Percentiles rank a stretch among this genome's conserved stretches.
phyloP scores from a whole-genome alignment of 805 yeast genomes.

The Blastobotrys americana region DNA sequence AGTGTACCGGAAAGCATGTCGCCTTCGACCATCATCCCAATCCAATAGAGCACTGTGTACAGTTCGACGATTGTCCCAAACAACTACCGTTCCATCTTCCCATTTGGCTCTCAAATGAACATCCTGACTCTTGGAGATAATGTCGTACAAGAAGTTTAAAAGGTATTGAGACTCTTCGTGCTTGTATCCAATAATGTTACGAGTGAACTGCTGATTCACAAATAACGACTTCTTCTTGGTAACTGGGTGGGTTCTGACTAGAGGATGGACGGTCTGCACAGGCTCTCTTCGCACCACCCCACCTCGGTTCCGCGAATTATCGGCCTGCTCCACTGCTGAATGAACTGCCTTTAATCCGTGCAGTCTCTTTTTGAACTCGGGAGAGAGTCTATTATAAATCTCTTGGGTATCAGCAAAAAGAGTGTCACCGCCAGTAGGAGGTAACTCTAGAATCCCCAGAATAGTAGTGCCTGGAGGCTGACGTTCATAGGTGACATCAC shows the following conservation, averaged over 20 bases:
- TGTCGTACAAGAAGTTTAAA: constrained; percentile 43
- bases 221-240: constrained; percentile 51
- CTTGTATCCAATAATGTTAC: constrained; percentile 59
- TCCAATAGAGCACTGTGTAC: constrained; percentile 64
- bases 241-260: constrained; percentile 55
- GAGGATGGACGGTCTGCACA: constrained; percentile 48
- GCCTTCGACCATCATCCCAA: constrained; percentile 57
- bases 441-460: constrained; percentile 53
- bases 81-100: constrained; percentile 63
- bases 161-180: constrained; percentile 51
- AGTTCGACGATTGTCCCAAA: constrained; percentile 73
- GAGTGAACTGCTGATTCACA: constrained; percentile 50
- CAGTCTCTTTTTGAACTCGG: constrained; percentile 51
- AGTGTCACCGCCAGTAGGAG: constrained; percentile 72
- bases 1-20: constrained; percentile 71
- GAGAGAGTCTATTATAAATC: constrained; percentile 66
- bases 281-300: constrained; percentile 40
- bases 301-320: constrained; percentile 30
- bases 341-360: constrained; percentile 59
- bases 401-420: constrained; percentile 63
- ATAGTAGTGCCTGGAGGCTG: constrained; percentile 69
- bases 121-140: constrained; percentile 47
- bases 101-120: constrained; percentile 64
- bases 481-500: constrained; percentile 66
- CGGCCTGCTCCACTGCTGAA: constrained; percentile 48